Base-by-base conservation (phyloP, 805 yeast species). In the Jamesozyma rosinii region DNA sequence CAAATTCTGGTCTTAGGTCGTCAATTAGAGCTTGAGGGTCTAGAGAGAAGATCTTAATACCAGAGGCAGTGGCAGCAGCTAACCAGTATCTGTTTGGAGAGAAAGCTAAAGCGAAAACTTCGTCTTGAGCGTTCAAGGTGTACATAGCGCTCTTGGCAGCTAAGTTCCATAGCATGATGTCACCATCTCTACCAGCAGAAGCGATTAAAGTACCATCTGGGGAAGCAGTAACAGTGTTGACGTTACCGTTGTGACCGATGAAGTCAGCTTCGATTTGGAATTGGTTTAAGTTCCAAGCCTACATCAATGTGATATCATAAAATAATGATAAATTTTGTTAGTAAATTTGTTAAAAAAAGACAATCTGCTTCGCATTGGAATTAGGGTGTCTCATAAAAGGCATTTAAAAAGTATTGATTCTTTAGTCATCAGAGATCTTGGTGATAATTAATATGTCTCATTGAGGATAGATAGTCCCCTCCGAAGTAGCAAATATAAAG, bases 41-140 rank as follows among this genome's bases (percentile, higher is more conserved):
- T 72, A 92, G 82, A 83, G 89, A 86, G 86, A 81, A 92, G 80
- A 92, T 82, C 85, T 89, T 90, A 79, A 92, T 87, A 67, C 96
- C 92, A 59, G 95, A 75, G 57, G 96, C 76, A 64, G 99, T 92
- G 68, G 98, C 97, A 75, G 97, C 98, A 70, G 95, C 90, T 72
- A 92, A 84, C 98, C 98, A 92, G 94, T 86, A 92, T 83, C 98
- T 89, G 95, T 86, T 86, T 76, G 99, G 98, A 71, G 97, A 90
- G 95, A 92, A 92, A 64, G 97, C 95, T 69, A 92, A 80, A 70
- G 97, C 94, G 74, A 86, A 86, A 63, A 92, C 88, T 79, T 90
- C 97, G 68, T 90, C 92, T 71, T 92, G 87, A 63, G 95, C 90
- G 65, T 78, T 75, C 71, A 92, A 80, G 66, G 95, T 81, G 95